Evolutionary conservation across 768 basidiomycete genomes (phyloP), one percentile per base, ranked within the genome.

Genomic region (Leccinum sublutescens): DNA sequence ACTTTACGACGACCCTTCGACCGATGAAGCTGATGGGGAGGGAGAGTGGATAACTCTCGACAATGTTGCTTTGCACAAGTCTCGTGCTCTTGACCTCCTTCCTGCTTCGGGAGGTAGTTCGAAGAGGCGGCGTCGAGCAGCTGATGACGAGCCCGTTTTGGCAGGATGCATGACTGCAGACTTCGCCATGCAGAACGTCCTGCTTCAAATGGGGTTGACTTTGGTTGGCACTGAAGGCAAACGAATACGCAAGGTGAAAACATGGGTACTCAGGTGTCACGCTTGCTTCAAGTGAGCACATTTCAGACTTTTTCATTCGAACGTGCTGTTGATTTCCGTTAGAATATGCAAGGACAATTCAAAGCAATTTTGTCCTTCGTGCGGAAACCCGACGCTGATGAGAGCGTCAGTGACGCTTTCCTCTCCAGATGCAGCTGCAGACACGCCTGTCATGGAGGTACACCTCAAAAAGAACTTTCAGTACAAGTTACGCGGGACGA

Each of bases 121-220:
- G 1, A 70, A 67, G 31, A 77, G 76, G 50, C 61, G 62, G 49
- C 77, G 77, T 64, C 74, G 72, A 52, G 69, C 68, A 60, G 68
- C 66, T 66, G 71, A 78, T 45, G 72, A 79, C 17, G 76, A 78
- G 49, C 40, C 64, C 0, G 66, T 96, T 50, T 80, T 79, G 54
- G 85, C 84, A 5, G 97, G 95, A 17, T 97, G 95, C 71, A 94
- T 98, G 91, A 98, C 97, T 9, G 92, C 92, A 21, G 97, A 99
- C 82, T 98, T 95, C 73, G 97, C 97, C 17, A 97, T 99, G 87
- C 97, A 99, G 75, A 99, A 99, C 68, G 93, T 98, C 21, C 75
- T 96, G 62, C 75, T 99, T 53, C 95, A 97, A 73, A 95, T 98
- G 91, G 91, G 91, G 0, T 75, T 99, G 62, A 90, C 88, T 61